These are phyloP conservation scores for Cladosporium cucumerinum DNA, from an alignment of 2,329 filamentous ascomycete species.

Conservation along the genomic window DNA sequence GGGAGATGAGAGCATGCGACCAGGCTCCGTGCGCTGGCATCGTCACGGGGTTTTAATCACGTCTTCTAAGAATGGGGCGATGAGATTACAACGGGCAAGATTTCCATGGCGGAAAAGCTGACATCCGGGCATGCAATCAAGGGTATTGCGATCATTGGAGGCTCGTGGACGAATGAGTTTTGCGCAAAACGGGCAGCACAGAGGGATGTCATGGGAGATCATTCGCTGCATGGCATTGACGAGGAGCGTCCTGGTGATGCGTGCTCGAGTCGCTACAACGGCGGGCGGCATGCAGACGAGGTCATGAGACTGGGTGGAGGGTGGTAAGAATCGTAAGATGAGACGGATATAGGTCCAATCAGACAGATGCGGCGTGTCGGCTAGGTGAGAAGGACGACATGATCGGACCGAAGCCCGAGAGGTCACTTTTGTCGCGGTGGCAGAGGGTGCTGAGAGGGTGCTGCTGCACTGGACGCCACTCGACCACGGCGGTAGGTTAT, in stretches of 20 bases:
- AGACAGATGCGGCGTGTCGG: background rate
- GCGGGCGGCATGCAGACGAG: background rate
- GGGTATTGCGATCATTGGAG: background rate
- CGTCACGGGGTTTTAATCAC: background rate
- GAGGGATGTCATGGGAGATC: background rate
- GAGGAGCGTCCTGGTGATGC: background rate
- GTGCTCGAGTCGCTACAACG: background rate
- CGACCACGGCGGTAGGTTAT: background rate
- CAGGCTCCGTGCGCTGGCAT: background rate
- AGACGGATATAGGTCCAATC: background rate
- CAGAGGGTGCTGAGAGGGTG: background rate
- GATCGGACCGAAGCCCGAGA: slow-evolving; percentile 10
- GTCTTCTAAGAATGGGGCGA: background rate
- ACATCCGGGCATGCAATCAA: background rate
- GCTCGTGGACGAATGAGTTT: background rate
- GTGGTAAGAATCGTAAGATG: background rate
- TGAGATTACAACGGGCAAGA: background rate
- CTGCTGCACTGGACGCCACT: background rate
- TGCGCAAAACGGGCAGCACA: background rate
- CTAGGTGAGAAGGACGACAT: background rate
- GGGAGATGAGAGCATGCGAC: background rate
- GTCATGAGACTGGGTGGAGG: slow-evolving; percentile 3
- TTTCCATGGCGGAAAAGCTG: background rate
- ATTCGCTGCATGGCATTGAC: background rate
- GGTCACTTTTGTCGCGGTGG: background rate